Evolutionary conservation across 1,284 basidiomycete species (phyloP), one percentile per base, ranked within the genome.

Genomic region (Heliocybe sulcata): DNA sequence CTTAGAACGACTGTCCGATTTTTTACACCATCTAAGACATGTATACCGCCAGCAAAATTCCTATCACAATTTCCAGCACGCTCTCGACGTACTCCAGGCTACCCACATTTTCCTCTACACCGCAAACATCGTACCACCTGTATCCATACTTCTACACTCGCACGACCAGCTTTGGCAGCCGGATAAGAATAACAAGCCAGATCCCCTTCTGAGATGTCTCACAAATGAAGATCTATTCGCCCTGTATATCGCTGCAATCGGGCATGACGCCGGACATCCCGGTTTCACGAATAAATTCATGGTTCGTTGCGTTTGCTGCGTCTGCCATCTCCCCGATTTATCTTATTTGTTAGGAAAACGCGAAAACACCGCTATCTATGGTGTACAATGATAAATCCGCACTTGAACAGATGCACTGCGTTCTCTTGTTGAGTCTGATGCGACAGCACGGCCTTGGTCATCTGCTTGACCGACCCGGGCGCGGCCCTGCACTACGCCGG

Each of bases 41-140:
- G 87, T 94, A 55, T 98, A 98, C 67, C 88, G 94, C 59, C 79
- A 82, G 49, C 85, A 87, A 54, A 97, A 97, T 71, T 87, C 90
- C 14, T 98, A 98, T 70, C 94, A 98, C 74, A 98, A 98, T 66
- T 97, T 95, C 66, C 85, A 92, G 56, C 94, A 98, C 69, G 94
- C 94, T 1, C 76, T 96, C 48, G 95, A 98, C 67, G 95, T 98
- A 11, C 80, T 97, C 22, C 94, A 98, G 68, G 94, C 94, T 1
- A 84, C 86, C 1, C 93, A 96, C 65, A 84, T 81, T 25, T 96
- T 95, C 72, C 75, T 98, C 26, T 78, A 78, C 52, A 74, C 81
- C 23, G 86, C 90, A 16, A 87, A 85, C 16, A 79, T 90, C 65
- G 90, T 92, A 0, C 95, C 94, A 2, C 82, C 89, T 0, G 77